Evolutionary conservation across 805 yeast species (phyloP), one percentile per base, ranked within the genome.

Genomic region (Groenewaldozyma salmanticensis): DNA sequence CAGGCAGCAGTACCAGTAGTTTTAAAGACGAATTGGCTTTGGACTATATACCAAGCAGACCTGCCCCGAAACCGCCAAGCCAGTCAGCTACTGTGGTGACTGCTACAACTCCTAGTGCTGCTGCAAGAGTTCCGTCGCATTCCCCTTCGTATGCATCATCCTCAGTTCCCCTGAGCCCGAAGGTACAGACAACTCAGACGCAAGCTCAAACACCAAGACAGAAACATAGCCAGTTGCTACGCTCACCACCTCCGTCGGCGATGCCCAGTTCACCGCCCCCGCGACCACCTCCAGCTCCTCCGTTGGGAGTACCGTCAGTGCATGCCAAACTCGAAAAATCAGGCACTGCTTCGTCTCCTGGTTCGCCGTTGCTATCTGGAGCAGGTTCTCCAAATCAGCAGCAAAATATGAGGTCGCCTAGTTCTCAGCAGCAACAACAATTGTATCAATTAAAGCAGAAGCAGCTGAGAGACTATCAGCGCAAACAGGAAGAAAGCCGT

Each of bases 261-360:
- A 5, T 22, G 11, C 36, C 43, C 27, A 21, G 31, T n/a, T 37
- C 62, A 1, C 62, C 66, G 3, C 64, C 66, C 2, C 65, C 65
- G 1, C 47, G 66, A 18, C 66, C 66, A 1, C 60, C 65, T 3
- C 65, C 65, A 40, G 68, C 63, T 53, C 73, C 68, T 51, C 70
- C 68, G 47, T 62, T 61, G 13, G 64, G 62, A 1, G 63, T 58
- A 9, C 53, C 57, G 3, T 50, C 59, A 1, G 60, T 57, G 9
- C 51, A 48, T 31, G 48, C 54, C 16, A 45, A 46, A 34, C 49
- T 47, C 34, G 46, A 50, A 17, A 52, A 50, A 16, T 52, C 45
- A 20, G n/a, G n/a, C n/a, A 18, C 19, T 42, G 46, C 42, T 27
- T 34, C 38, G 19, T 46, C 42, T 20, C 43, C 51, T 18, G 49